phyloP scores from a whole-genome alignment of 139 green algal genomes.

The Coelastrella sp. region DNA sequence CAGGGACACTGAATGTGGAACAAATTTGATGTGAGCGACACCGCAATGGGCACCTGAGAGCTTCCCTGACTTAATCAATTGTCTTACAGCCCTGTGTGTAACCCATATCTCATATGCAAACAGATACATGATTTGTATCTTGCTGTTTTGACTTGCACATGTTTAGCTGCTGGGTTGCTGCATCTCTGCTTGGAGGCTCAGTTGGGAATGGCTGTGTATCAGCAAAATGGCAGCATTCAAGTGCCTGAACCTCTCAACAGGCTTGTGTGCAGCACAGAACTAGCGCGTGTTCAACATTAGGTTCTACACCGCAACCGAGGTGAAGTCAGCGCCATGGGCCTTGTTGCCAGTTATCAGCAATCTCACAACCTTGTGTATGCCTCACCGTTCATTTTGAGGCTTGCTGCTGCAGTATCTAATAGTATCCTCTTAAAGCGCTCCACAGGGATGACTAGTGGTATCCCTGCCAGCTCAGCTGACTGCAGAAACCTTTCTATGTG shows the following conservation, averaged over 20 bases:
- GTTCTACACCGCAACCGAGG: neutral
- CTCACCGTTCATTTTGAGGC: slow-evolving; percentile 76
- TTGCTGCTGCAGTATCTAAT: slow-evolving; percentile 85
- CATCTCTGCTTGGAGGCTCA: too few relatives aligned
- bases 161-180: too few relatives aligned
- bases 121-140: too few relatives aligned
- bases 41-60: too few relatives aligned
- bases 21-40: too few relatives aligned
- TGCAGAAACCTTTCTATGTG: slow-evolving; percentile 76
- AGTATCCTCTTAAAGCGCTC: slow-evolving; percentile 75
- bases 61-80: too few relatives aligned
- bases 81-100: too few relatives aligned
- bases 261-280: too few relatives aligned
- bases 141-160: too few relatives aligned
- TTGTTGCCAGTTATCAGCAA: neutral
- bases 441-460: slow-evolving; percentile 62
- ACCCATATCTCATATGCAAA: too few relatives aligned
- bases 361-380: neutral
- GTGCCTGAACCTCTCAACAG: neutral
- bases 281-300: too few relatives aligned
- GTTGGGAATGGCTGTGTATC: too few relatives aligned
- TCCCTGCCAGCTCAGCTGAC: slow-evolving; percentile 66
- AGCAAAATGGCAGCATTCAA: neutral
- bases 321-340: neutral
- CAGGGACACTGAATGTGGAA: neutral